A percentile compares a stretch with the other conserved stretches of the same genome.
phyloP scores from a whole-genome alignment of 345 rosid species.

The Gynandropsis gynandra region DNA sequence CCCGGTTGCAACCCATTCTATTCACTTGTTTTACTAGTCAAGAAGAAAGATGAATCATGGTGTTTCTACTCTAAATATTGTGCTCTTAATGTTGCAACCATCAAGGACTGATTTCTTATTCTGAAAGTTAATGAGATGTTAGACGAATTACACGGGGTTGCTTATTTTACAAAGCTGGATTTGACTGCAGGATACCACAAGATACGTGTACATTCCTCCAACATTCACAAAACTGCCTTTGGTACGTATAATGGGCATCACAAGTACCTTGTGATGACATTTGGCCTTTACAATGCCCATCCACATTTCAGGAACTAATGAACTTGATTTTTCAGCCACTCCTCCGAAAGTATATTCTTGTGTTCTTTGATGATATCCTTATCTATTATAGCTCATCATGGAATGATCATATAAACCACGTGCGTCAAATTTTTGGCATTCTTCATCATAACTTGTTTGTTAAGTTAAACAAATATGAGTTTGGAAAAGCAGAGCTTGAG shows the following conservation, averaged over 20 bases:
- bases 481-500: background rate
- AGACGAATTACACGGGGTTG: background rate
- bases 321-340: background rate
- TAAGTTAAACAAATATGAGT: background rate
- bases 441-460: background rate
- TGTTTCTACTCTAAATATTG: background rate
- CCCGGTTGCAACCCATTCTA: conserved; percentile 5
- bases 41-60: conserved; percentile 7
- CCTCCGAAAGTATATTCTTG: background rate
- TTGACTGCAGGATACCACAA: background rate
- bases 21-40: background rate
- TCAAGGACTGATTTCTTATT: background rate
- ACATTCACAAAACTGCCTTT: conserved; percentile 1
- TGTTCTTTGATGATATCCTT: background rate
- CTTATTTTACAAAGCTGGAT: background rate
- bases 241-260: background rate
- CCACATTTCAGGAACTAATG: background rate
- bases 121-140: background rate
- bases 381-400: background rate
- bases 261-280: conserved; percentile 6
- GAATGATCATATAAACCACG: background rate
- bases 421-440: background rate
- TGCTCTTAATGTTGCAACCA: background rate
- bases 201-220: background rate
- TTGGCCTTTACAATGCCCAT: conserved; percentile 2